A percentile compares a stretch with the other conserved stretches of the same genome.
Conservation (phyloP, 768 basidiomycete genomes). For the Leccinum olivaceopallidum region DNA sequence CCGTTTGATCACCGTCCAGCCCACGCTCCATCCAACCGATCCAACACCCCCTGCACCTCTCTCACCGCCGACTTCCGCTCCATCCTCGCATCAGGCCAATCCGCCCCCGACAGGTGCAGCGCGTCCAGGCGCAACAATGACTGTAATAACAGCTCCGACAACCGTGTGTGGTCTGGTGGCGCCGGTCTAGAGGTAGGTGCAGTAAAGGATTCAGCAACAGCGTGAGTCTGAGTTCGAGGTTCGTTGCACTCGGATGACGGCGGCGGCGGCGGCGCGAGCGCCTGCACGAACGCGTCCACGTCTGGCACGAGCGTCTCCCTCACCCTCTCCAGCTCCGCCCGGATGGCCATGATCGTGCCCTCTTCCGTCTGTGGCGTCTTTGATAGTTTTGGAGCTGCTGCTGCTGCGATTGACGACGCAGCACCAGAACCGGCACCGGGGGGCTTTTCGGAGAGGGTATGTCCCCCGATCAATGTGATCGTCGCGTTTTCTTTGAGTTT, state of each 20-base stretch:
- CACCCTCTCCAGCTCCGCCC: conserved; percentile 47
- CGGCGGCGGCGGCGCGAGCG: conserved; percentile 18
- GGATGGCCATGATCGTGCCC: conserved; percentile 36
- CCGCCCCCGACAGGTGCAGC: conserved; percentile 59
- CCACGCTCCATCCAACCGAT: conserved; percentile 77
- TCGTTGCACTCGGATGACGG: neutral
- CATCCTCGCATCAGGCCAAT: conserved; percentile 77
- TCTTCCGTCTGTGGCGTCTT: conserved; percentile 38
- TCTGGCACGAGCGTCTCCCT: conserved; percentile 54
- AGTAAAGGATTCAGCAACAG: neutral
- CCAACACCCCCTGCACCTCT: conserved; percentile 80
- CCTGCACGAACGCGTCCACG: conserved; percentile 54
- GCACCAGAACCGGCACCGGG: neutral
- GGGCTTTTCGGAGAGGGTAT: conserved; percentile 17
- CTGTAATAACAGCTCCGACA: conserved; percentile 85
- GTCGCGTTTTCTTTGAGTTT: conserved; percentile 66
- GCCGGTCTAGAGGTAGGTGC: conserved; percentile 1
- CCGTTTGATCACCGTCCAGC: conserved; percentile 23
- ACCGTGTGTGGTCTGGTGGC: conserved; percentile 47
- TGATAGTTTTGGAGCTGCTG: neutral
- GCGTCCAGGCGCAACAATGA: conserved; percentile 86
- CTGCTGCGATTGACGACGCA: neutral
- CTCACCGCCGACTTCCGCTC: conserved; percentile 86
- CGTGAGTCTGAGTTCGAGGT: neutral
- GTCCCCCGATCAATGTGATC: conserved; percentile 67